Conservation (phyloP, 345 rosid species). For the Hibiscus trionum region DNA sequence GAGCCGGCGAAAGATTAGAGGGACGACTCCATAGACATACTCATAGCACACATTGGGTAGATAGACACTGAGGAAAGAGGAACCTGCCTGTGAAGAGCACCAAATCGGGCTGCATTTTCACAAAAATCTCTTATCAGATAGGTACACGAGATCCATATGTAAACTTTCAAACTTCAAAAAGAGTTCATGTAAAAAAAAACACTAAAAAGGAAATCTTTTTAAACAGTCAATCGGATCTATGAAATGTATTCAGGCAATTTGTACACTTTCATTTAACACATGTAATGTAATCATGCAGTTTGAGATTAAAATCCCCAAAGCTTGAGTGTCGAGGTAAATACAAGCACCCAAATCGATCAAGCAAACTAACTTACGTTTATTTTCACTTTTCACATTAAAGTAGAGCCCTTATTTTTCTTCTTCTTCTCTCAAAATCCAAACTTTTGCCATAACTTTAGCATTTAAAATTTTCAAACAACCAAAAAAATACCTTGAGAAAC, state of each 20-base stretch:
- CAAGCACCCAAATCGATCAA: not conserved
- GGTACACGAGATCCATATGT: not conserved
- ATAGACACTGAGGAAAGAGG: constrained; percentile 17
- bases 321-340: not conserved
- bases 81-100: constrained; percentile 77
- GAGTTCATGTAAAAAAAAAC: not conserved
- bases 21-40: not conserved
- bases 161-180: not conserved
- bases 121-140: not conserved
- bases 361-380: not conserved
- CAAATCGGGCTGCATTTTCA: constrained; percentile 72
- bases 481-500: constrained; percentile 39
- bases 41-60: constrained; percentile 8
- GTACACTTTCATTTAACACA: not conserved
- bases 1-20: not conserved
- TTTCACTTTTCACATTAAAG: not conserved
- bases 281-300: not conserved
- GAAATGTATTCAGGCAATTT: not conserved
- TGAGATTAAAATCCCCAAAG: not conserved
- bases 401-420: not conserved
- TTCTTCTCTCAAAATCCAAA: not conserved
- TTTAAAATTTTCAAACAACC: not conserved
- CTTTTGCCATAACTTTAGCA: not conserved
- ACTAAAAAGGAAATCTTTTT: not conserved
- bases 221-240: no score